Base-by-base conservation (phyloP, 371 early-diverging fungal genomes). In the Circinella minor region DNA sequence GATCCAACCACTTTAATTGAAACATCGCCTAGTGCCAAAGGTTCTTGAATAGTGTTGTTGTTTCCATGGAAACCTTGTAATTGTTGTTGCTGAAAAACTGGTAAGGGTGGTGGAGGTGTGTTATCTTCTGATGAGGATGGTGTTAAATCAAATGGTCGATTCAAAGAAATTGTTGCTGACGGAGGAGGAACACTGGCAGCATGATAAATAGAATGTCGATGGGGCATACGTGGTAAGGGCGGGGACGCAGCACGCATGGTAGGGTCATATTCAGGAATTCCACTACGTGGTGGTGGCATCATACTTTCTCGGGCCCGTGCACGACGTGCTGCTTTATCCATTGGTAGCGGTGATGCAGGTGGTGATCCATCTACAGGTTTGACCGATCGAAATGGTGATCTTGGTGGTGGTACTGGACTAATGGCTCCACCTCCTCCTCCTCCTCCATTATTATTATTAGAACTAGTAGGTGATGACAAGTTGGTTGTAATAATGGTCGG, bases 1-100 rank as follows among this genome's bases (percentile, higher is more conserved):
- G 94, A 91, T 17, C 91, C 92, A 18, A 89, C 77, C 3, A 96
- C 89, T 57, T 72, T 74, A 49, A 82, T 61, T 49, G 64, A 65
- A 1, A 82, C 60, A 60, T 74, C 71, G 34, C 38, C 39, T 17
- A 68, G n/a, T 13, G 57, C 20, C 17, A 70, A 59, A 34, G 69
- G 69, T 68, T 72, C 73, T 55, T 61, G 69, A 36, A 61, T 74
- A 14, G 51, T 54, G 5, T 61, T 63, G 0, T 57, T 43, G 13
- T 55, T 39, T 55, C 36, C 38, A n/a, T n/a, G 59, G 43, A 43
- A 43, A 43, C 27, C 27, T 27, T 27, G 27, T 27, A 27, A 27
- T 27, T 27, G 27, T 27, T 27, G 27, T 27, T 27, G 27, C 27
- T 27, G 27, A 27, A 27, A 27, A 27, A 2, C 2, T 2, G 0